phyloP scores from a whole-genome alignment of 2,329 filamentous ascomycete genomes.

The Neopestalotiopsis rosae region DNA sequence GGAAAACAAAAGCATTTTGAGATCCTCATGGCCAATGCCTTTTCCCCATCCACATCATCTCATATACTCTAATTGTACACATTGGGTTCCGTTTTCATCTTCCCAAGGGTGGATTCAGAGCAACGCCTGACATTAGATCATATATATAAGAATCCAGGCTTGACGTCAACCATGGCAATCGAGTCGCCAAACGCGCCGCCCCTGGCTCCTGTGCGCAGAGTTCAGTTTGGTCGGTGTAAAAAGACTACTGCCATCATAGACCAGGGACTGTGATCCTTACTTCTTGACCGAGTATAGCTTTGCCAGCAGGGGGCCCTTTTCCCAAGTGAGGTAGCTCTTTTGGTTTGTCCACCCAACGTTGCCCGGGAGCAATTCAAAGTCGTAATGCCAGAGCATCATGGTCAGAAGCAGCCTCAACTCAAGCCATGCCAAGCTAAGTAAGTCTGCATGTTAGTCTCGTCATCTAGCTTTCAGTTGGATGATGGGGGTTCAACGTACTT shows the following conservation, averaged over 20 bases:
- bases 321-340: neutral
- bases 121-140: too few species aligned
- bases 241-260: neutral
- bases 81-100: too few species aligned
- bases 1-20: too few species aligned
- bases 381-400: constrained; percentile 29
- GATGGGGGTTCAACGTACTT: neutral
- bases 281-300: neutral
- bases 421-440: constrained; percentile 27
- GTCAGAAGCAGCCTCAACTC: constrained; percentile 27
- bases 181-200: too few species aligned
- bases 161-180: too few species aligned
- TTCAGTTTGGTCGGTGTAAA: neutral
- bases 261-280: neutral
- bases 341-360: neutral
- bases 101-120: too few species aligned
- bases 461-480: neutral
- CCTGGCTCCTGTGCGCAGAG: too few species aligned
- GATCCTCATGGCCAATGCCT: too few species aligned
- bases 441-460: neutral
- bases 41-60: too few species aligned
- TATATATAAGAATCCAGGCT: too few species aligned
- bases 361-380: constrained; percentile 26
- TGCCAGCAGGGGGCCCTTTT: neutral
- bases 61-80: too few species aligned